phyloP scores from a whole-genome alignment of 495 filamentous ascomycete genomes.

The Tuber umbilicatum region DNA sequence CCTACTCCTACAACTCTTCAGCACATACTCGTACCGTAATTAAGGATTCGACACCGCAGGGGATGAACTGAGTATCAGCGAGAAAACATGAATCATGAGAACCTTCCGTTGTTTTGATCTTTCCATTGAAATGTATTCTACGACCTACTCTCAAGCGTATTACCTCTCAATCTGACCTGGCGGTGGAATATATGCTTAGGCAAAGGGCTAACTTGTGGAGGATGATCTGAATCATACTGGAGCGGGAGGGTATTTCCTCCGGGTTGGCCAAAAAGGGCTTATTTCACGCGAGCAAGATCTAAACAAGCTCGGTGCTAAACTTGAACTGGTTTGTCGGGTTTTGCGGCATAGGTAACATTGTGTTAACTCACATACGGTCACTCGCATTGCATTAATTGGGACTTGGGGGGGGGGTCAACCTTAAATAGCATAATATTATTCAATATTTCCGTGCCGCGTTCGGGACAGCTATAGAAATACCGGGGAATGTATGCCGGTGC shows the following conservation, averaged over 20 bases:
- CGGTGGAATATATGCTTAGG: neutral
- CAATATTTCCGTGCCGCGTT: no score
- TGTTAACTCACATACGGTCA: neutral
- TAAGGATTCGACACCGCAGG: neutral
- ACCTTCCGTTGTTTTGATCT: neutral
- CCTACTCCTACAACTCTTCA: neutral
- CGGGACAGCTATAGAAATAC: no score
- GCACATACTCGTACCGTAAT: neutral
- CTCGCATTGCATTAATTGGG: neutral
- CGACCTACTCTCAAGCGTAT: neutral
- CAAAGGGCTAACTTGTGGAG: neutral
- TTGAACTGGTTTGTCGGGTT: neutral
- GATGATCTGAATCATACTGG: neutral
- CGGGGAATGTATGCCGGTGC: no score
- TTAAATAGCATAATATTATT: no score
- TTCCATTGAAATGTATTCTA: neutral
- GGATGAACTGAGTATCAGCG: neutral
- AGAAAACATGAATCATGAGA: neutral
- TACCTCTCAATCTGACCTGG: neutral
- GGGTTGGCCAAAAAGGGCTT: neutral
- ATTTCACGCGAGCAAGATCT: neutral
- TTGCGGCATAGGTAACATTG: rapidly evolving
- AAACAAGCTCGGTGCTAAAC: neutral
- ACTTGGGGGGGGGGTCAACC: no score
- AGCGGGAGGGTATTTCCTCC: neutral